phyloP scores from a whole-genome alignment of 2,329 filamentous ascomycete species.

The Chrysoporthe cubensis region DNA sequence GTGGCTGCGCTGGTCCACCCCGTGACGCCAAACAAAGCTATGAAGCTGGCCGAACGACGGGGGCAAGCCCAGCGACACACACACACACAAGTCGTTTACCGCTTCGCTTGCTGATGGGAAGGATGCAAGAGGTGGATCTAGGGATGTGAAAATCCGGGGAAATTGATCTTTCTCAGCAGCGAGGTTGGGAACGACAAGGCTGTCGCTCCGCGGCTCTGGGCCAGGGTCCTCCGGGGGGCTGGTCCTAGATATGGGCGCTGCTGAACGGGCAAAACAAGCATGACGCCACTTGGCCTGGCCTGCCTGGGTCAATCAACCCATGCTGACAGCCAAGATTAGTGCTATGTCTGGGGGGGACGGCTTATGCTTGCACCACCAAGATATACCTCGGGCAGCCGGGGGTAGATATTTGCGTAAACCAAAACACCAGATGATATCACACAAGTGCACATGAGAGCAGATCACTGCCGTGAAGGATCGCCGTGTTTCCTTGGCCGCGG shows the following conservation, averaged over 20 bases:
- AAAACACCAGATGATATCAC: constrained; percentile 19
- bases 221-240: constrained; percentile 9
- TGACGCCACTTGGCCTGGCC: constrained; percentile 3
- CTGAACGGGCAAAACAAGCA: constrained; percentile 14
- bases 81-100: constrained; percentile 20
- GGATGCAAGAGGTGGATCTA: constrained; percentile 28
- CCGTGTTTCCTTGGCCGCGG: not conserved
- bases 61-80: not conserved
- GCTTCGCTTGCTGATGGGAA: constrained; percentile 29
- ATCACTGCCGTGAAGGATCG: not conserved
- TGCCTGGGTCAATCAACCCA: not conserved
- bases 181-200: constrained; percentile 23
- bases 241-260: constrained; percentile 8
- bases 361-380: not conserved
- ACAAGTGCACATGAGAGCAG: not conserved
- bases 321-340: constrained; percentile 8
- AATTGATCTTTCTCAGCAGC: constrained; percentile 28
- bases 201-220: constrained; percentile 22
- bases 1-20: not conserved
- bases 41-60: constrained; percentile 16
- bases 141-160: constrained; percentile 16
- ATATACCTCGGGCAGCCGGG: not conserved
- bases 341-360: not conserved
- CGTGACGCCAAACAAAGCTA: constrained; percentile 6
- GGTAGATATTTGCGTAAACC: not conserved